Base-by-base conservation (phyloP, 441 rosid genomes). In the Omphalea diandra region DNA sequence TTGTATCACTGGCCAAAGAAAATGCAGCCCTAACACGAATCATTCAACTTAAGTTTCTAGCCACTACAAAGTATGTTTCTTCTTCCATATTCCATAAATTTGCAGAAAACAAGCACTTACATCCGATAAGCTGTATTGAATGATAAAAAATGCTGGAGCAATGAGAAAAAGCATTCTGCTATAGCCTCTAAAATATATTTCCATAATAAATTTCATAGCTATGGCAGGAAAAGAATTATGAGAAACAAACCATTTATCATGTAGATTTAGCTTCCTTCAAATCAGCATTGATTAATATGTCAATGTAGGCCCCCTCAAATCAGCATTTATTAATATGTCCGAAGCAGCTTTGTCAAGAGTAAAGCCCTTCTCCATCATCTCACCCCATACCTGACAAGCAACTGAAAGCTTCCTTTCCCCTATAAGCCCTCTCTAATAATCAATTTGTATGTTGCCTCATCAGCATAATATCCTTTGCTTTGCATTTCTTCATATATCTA, bases 291-390 rank as follows among this genome's bases (percentile, higher is more conserved):
- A 92, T 78, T 50, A 92, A 88, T 35, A 78, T 80, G 60, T 85
- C 95, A 41, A n/a, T n/a, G n/a, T n/a, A n/a, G n/a, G n/a, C n/a
- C n/a, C n/a, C n/a, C n/a, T n/a, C n/a, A n/a, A n/a, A n/a, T n/a
- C n/a, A n/a, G n/a, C n/a, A n/a, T n/a, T n/a, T n/a, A n/a, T n/a
- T n/a, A n/a, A n/a, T n/a, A n/a, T n/a, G n/a, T n/a, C n/a, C n/a
- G 98, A 89, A 73, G 84, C 76, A 75, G 84, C 75, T 77, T 81
- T 83, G 70, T 95, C 97, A 73, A 95, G 98, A 46, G 95, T 89
- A 75, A 88, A 89, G 64, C 99, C 98, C 79, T 81, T 89, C 79
- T 95, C 96, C 99, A 95, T 95, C 99, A 95, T 95, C 79, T 87
- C 84, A 86, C 91, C 98, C 99, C 99, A 95, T 68, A 92, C 73